Conservation (phyloP, 2,329 filamentous ascomycete species). For the Exophiala dermatitidis region DNA sequence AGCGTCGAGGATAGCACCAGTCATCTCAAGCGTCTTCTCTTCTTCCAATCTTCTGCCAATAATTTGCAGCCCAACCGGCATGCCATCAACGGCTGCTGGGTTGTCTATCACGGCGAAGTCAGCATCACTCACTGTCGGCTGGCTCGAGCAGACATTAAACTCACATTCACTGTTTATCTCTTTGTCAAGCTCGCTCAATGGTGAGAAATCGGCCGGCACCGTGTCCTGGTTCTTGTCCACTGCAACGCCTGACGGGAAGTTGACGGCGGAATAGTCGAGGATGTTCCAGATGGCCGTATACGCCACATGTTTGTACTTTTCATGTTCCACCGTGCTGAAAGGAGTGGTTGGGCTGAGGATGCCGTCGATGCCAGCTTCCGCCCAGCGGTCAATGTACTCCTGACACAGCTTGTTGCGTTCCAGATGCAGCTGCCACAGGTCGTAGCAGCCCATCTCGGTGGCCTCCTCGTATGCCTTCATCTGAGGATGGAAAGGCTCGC, state of each 20-base stretch:
- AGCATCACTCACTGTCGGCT: not conserved
- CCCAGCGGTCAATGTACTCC: slow-evolving; percentile 42
- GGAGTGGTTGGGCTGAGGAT: slow-evolving; percentile 57
- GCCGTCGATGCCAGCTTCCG: slow-evolving; percentile 46
- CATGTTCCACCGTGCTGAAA: slow-evolving; percentile 54
- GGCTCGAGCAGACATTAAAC: not conserved
- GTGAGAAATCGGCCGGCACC: not conserved
- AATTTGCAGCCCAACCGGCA: slow-evolving; percentile 2
- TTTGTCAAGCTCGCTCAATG: not conserved
- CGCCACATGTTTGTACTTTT: slow-evolving; percentile 53
- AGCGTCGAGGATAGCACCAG: not conserved
- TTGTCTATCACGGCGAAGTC: not conserved
- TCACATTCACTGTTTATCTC: not conserved
- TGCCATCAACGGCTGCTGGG: not conserved
- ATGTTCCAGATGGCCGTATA: slow-evolving; percentile 58
- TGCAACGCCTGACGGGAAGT: not conserved
- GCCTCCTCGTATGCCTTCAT: slow-evolving; percentile 28
- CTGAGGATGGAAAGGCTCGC: not conserved
- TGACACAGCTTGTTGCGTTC: slow-evolving; percentile 40
- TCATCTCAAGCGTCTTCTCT: not conserved
- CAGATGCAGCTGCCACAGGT: slow-evolving; percentile 31
- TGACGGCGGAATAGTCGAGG: slow-evolving; percentile 45
- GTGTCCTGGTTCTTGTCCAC: not conserved
- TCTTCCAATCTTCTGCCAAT: slow-evolving; percentile 1
- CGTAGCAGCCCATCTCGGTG: slow-evolving; percentile 29